Evolutionary conservation across 2,329 filamentous ascomycete species (phyloP).

Genomic region (Byssothecium circinans): DNA sequence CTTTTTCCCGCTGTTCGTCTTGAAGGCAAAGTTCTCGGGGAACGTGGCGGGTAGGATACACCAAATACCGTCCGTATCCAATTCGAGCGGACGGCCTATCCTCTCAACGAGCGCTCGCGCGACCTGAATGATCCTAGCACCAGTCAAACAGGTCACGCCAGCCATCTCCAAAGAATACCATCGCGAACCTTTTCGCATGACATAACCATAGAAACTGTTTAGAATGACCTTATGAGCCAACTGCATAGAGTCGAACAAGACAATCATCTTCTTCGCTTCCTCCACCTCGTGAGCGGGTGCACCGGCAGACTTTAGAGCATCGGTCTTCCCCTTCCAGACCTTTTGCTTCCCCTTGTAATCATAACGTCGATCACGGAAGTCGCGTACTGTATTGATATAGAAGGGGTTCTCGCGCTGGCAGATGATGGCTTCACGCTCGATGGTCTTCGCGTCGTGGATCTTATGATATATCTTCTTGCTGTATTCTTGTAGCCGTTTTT

Average conservation of each 20-base stretch:
- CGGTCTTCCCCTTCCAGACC: conserved; percentile 96
- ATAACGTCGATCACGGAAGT: conserved; percentile 95
- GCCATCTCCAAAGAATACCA: conserved; percentile 99
- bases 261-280: conserved; percentile 97
- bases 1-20: conserved; percentile 94
- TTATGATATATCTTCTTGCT: conserved; percentile 99
- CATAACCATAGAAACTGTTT: conserved; percentile 98
- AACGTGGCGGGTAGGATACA: conserved; percentile 97
- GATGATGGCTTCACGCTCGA: conserved; percentile 93
- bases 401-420: conserved; percentile 98
- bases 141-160: conserved; percentile 94
- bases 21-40: conserved; percentile 94
- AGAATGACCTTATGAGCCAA: conserved; percentile 98
- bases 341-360: conserved; percentile 99
- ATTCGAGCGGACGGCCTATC: conserved; percentile 85
- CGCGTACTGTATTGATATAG: conserved; percentile 93
- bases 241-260: conserved; percentile 93
- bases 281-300: conserved; percentile 78
- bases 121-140: conserved; percentile 95
- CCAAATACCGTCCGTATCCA: conserved; percentile 99
- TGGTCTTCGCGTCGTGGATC: conserved; percentile 91
- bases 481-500: conserved; percentile 87
- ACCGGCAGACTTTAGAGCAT: conserved; percentile 79
- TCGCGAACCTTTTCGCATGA: conserved; percentile 97
- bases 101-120: conserved; percentile 90